These are phyloP conservation scores for Debaryomyces sp. DNA, from an alignment of 1,139 yeast genomes.

Conservation along the genomic window DNA sequence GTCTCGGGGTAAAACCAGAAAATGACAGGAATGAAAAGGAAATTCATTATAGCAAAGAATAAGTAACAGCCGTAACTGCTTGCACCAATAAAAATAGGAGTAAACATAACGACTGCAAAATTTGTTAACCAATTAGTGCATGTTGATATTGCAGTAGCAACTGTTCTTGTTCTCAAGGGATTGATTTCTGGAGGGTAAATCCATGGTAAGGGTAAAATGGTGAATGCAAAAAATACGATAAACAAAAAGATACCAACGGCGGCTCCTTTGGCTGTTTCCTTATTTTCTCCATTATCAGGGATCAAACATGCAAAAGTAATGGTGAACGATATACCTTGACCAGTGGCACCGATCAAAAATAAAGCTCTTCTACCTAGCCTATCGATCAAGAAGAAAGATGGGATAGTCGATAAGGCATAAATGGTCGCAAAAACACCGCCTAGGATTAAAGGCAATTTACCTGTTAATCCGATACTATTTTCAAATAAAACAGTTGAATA, in stretches of 20 bases:
- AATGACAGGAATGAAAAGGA: conserved; percentile 40
- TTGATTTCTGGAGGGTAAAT: conserved; percentile 65
- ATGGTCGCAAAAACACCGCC: conserved; percentile 70
- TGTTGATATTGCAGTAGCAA: conserved; percentile 53
- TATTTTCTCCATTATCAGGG: conserved; percentile 31
- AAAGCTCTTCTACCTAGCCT: conserved; percentile 67
- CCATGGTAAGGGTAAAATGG: conserved; percentile 61
- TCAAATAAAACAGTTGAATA: conserved; percentile 67
- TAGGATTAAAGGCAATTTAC: conserved; percentile 45
- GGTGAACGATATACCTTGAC: conserved; percentile 45
- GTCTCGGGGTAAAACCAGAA: conserved; percentile 54
- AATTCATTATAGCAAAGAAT: conserved; percentile 46
- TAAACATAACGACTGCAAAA: conserved; percentile 52
- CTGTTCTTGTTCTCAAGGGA: conserved; percentile 61
- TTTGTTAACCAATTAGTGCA: conserved; percentile 52
- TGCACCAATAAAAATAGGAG: conserved; percentile 44
- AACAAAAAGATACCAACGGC: conserved; percentile 57
- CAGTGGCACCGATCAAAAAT: conserved; percentile 52
- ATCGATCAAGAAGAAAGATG: conserved; percentile 67
- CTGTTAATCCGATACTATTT: conserved; percentile 46
- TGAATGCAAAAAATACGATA: conserved; percentile 56
- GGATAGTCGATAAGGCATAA: conserved; percentile 63
- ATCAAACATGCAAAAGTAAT: conserved; percentile 48
- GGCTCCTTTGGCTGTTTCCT: conserved; percentile 52
- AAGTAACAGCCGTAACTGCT: conserved; percentile 48